Conservation (phyloP, 805 yeast genomes). For the Blastobotrys peoriensis region DNA sequence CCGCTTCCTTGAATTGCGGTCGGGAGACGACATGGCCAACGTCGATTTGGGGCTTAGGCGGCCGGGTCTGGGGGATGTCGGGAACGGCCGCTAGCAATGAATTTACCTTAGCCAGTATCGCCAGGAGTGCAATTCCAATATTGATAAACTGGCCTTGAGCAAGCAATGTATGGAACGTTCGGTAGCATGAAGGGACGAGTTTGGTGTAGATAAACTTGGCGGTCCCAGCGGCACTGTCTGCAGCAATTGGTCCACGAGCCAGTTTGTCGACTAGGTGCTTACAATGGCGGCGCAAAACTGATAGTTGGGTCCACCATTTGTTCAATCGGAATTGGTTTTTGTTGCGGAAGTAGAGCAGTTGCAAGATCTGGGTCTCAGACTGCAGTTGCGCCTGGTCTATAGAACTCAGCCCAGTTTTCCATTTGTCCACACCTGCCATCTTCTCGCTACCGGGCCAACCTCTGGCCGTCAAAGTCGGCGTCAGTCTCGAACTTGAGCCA, state of each 20-base stretch:
- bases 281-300: slow-evolving; percentile 50
- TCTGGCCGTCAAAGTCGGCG: too few species aligned
- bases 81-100: slow-evolving; percentile 14
- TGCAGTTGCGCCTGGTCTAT: slow-evolving; percentile 19
- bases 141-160: slow-evolving; percentile 73
- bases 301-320: slow-evolving; percentile 70
- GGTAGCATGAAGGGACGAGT: slow-evolving; percentile 44
- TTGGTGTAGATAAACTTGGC: slow-evolving; percentile 31
- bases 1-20: too few species aligned
- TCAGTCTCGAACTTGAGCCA: too few species aligned
- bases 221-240: slow-evolving; percentile 1
- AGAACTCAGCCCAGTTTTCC: background rate
- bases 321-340: slow-evolving; percentile 69
- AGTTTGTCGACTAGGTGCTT: slow-evolving; percentile 15
- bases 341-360: slow-evolving; percentile 62
- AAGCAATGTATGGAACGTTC: slow-evolving; percentile 59
- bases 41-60: slow-evolving; percentile 4
- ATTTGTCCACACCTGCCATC: too few species aligned
- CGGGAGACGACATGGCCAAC: slow-evolving; percentile 7
- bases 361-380: slow-evolving; percentile 54
- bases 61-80: background rate
- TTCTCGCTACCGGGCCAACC: too few species aligned
- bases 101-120: slow-evolving; percentile 44
- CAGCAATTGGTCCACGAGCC: background rate
- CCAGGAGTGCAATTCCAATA: slow-evolving; percentile 65